Conservation (phyloP, 768 basidiomycete genomes). For the Tulasnella sp. region DNA sequence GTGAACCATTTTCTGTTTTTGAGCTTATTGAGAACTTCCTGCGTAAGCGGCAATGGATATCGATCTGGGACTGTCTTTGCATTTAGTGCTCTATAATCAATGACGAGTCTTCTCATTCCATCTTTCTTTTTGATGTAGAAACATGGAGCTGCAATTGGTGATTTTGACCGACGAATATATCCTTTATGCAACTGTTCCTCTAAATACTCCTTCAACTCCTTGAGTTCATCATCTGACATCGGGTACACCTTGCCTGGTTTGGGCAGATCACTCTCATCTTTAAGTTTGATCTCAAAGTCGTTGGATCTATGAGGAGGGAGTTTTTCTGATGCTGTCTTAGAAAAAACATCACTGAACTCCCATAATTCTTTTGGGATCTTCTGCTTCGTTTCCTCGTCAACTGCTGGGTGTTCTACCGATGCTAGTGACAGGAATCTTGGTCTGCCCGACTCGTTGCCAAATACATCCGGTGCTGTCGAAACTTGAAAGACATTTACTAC, state of each 20-base stretch:
- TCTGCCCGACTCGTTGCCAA: too few relatives aligned
- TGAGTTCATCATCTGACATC: slow-evolving; percentile 25
- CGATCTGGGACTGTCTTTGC: not conserved
- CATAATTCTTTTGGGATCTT: slow-evolving; percentile 25
- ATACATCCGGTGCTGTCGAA: too few relatives aligned
- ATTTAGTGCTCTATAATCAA: not conserved
- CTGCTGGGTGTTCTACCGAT: too few relatives aligned
- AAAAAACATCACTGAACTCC: slow-evolving; percentile 26
- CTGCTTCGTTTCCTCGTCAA: not conserved
- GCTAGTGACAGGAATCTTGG: too few relatives aligned
- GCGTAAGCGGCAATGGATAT: not conserved
- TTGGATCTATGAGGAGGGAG: slow-evolving; percentile 29
- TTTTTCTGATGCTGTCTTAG: slow-evolving; percentile 20
- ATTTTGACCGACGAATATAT: slow-evolving; percentile 26
- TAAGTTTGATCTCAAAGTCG: slow-evolving; percentile 29
- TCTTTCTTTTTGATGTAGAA: slow-evolving; percentile 16
- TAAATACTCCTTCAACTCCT: slow-evolving; percentile 28
- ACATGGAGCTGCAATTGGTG: slow-evolving; percentile 18
- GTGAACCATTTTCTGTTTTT: not conserved
- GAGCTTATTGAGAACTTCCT: not conserved
- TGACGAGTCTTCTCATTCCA: not conserved
- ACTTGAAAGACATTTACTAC: too few relatives aligned
- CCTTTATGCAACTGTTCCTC: slow-evolving; percentile 29
- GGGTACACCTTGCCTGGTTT: slow-evolving; percentile 27
- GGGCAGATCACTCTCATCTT: slow-evolving; percentile 22